Percentiles rank a stretch among this genome's conserved stretches.
These are phyloP conservation scores for Anaeromyces robustus DNA, from an alignment of 192 early-diverging fungal species.

Conservation along the genomic window DNA sequence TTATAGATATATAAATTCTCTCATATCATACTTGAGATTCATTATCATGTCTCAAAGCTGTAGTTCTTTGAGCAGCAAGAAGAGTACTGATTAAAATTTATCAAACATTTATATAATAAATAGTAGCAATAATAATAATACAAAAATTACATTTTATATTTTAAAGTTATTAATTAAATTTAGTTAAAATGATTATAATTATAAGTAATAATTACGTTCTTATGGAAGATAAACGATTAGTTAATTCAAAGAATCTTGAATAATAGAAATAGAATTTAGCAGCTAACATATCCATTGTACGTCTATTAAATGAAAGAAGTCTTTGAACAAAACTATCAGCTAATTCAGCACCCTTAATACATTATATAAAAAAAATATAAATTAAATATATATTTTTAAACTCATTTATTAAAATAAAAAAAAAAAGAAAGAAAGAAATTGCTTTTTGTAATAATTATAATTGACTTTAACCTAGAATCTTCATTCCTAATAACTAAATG, in stretches of 20 bases:
- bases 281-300: slow-evolving; percentile 77
- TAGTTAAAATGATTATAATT: neutral
- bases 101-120: neutral
- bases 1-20: too few species aligned
- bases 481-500: too few species aligned
- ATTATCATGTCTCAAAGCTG: slow-evolving; percentile 77
- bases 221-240: slow-evolving; percentile 50
- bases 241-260: slow-evolving; percentile 76
- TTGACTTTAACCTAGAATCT: too few species aligned
- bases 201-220: slow-evolving; percentile 36
- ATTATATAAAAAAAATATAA: too few species aligned
- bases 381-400: too few species aligned
- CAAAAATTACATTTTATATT: too few species aligned
- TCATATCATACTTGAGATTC: slow-evolving; percentile 51
- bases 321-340: slow-evolving; percentile 45
- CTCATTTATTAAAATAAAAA: too few species aligned
- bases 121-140: neutral
- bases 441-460: too few species aligned
- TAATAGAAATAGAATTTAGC: slow-evolving; percentile 90
- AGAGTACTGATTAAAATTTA: slow-evolving; percentile 30
- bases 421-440: too few species aligned
- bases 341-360: slow-evolving; percentile 56
- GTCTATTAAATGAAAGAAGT: slow-evolving; percentile 56
- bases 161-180: too few species aligned
- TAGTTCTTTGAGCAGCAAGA: slow-evolving; percentile 74